Percentiles rank a stretch among this genome's conserved stretches.
Evolutionary conservation across 768 basidiomycete genomes (phyloP).

Genomic region (Hericium rajendrae): DNA sequence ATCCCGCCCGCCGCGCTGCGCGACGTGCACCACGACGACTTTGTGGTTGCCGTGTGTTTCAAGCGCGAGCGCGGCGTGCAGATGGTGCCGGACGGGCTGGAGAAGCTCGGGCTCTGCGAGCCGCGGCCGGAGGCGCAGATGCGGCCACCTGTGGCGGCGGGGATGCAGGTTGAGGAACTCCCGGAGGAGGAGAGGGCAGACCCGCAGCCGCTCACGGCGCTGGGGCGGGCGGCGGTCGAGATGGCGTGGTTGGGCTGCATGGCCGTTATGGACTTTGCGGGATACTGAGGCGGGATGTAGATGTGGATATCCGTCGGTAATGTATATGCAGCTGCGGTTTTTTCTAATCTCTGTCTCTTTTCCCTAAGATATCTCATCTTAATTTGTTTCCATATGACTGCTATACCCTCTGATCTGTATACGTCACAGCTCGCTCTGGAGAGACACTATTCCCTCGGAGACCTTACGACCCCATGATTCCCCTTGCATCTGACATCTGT

Average conservation of each 20-base stretch:
- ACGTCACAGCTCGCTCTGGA: neutral
- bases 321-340: neutral
- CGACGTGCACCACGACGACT: constrained; percentile 28
- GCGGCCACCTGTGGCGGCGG: constrained; percentile 1
- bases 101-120: constrained; percentile 59
- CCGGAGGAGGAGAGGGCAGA: constrained; percentile 34
- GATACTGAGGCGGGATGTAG: neutral
- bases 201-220: constrained; percentile 33
- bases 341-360: neutral
- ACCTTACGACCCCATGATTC: too few relatives aligned
- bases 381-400: neutral
- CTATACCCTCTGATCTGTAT: constrained; percentile 1
- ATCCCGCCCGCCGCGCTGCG: constrained; percentile 27
- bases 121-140: constrained; percentile 11
- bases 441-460: neutral
- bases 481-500: neutral
- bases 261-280: constrained; percentile 34
- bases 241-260: constrained; percentile 48
- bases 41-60: constrained; percentile 51
- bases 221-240: constrained; percentile 42
- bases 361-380: neutral
- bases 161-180: constrained; percentile 25
- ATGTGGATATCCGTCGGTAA: neutral
- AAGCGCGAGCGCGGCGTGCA: constrained; percentile 61
- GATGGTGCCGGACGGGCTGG: constrained; percentile 72